Base-by-base conservation (phyloP, 2,329 filamentous ascomycete genomes). In the Alternaria incomplexa region DNA sequence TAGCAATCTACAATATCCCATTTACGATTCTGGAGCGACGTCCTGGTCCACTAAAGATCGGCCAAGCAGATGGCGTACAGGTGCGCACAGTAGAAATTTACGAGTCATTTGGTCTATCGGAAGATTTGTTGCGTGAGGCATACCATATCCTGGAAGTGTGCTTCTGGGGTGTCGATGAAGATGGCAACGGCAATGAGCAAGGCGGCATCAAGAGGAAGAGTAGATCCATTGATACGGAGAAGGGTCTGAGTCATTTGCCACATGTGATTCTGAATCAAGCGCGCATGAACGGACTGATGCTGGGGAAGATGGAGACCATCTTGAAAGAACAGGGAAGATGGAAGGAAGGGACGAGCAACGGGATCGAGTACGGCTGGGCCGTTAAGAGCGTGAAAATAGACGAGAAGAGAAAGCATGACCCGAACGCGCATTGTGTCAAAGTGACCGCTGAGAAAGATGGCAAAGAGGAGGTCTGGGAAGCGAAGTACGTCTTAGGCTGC, bases 181-280 rank as follows among this genome's bases (percentile, higher is more conserved):
- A 60, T 13, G 57, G 20, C 2, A 67, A 66, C 1, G 74, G 79
- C 1, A 76, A 51, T 3, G 52, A 40, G 13, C 67, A 68, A 3
- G 73, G 77, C 2, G 77, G 75, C 1, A 87, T 89, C 60, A 74
- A 77, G 56, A 69, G 77, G 54, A 73, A 78, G 59, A 76, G 73
- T n/a, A 74, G 77, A 26, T 83, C 85, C 0, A 81, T 86, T 2
- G 88, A 90, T 73, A 87, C 84, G 0, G 86, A 87, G 57, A 84
- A 84, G 0, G 88, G 87, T 0, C 80, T 90, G 51, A 89, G 85
- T 54, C 85, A 86, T 43, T 89, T 90, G 66, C 88, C 89, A 54
- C 88, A 92, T 77, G 85, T 89, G 3, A 88, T 91, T 10, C 73
- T 93, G 48, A 91, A 92, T 69, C 91, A 93, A 77, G 91, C 90